Base-by-base conservation (phyloP, 805 yeast species). In the Cyberlindnera japonica region DNA sequence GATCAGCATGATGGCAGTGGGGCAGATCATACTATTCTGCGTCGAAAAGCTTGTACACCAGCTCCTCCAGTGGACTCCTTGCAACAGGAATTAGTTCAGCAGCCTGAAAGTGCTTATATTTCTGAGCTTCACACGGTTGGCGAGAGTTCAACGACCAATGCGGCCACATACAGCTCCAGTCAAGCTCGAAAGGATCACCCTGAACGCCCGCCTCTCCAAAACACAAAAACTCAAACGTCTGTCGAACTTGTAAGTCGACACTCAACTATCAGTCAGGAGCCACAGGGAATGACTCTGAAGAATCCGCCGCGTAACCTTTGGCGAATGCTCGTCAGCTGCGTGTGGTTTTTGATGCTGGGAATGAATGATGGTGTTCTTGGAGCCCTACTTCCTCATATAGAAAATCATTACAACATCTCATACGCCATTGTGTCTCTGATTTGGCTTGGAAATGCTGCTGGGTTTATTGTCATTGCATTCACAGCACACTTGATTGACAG, bases 291-390 rank as follows among this genome's bases (percentile, higher is more conserved):
- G 44, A 45, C 43, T 55, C 67, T 74, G 72, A 59, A 72, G 1
- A 64, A 67, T 41, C 78, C 79, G 2, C 62, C 71, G 4, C 59
- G 49, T 34, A 75, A 72, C 47, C 34, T 41, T 17, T 67, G 66
- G 63, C 56, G 82, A 44, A 51, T 74, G 4, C 33, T 62, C 6
- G 57, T 74, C 9, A 50, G 63, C n/a, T 57, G 69, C 15, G 12
- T 57, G 6, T 75, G 76, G 74, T 53, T 59, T 9, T 54, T 71
- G 26, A 49, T 63, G 9, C 47, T 56, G 11, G 81, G 82, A 3
- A 55, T 73, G 47, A 52, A 68, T 26, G 84, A 78, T 51, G 78
- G 78, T 40, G 74, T 78, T 18, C 73, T 79, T 1, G 84, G 83
- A 41, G 79, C 81, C 0, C 56, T 78, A 15, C 58, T 78, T 38